Evolutionary conservation across 1,284 basidiomycete genomes (phyloP).

Genomic region (Ceratobasidium sp.): DNA sequence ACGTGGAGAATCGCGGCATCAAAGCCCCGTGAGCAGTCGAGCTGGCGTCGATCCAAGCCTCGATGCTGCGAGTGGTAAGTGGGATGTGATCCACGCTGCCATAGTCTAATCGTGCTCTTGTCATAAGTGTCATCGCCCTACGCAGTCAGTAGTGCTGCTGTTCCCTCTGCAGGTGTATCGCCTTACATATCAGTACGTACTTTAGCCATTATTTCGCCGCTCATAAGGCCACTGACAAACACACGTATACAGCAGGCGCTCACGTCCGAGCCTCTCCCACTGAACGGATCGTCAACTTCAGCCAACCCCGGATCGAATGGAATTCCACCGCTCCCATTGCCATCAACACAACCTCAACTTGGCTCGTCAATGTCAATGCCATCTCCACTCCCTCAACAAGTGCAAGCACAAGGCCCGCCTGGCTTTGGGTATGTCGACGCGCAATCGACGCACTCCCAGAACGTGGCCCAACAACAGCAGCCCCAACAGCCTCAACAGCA

Average conservation of each 20-base stretch:
- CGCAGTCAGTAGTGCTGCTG: slow-evolving; percentile 39
- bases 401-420: slow-evolving; percentile 59
- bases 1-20: slow-evolving; percentile 44
- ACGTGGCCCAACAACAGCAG: slow-evolving; percentile 47
- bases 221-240: background rate
- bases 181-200: slow-evolving; percentile 49
- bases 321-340: slow-evolving; percentile 47
- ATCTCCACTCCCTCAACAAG: slow-evolving; percentile 71
- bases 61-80: slow-evolving; percentile 63
- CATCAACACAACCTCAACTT: slow-evolving; percentile 25
- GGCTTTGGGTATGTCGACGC: slow-evolving; percentile 31
- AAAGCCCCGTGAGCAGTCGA: slow-evolving; percentile 46
- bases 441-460: slow-evolving; percentile 44
- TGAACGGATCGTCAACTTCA: slow-evolving; percentile 55
- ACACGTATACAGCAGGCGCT: slow-evolving; percentile 52
- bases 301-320: slow-evolving; percentile 45
- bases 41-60: slow-evolving; percentile 59
- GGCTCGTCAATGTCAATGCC: slow-evolving; percentile 53
- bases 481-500: slow-evolving; percentile 49
- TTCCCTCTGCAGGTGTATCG: slow-evolving; percentile 47
- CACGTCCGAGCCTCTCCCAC: slow-evolving; percentile 53
- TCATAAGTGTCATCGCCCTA: slow-evolving; percentile 39
- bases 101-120: slow-evolving; percentile 63
- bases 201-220: slow-evolving; percentile 51
- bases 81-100: slow-evolving; percentile 57